Evolutionary conservation across 2,329 filamentous ascomycete species (phyloP).

Genomic region (Arthrobotrys iridis): DNA sequence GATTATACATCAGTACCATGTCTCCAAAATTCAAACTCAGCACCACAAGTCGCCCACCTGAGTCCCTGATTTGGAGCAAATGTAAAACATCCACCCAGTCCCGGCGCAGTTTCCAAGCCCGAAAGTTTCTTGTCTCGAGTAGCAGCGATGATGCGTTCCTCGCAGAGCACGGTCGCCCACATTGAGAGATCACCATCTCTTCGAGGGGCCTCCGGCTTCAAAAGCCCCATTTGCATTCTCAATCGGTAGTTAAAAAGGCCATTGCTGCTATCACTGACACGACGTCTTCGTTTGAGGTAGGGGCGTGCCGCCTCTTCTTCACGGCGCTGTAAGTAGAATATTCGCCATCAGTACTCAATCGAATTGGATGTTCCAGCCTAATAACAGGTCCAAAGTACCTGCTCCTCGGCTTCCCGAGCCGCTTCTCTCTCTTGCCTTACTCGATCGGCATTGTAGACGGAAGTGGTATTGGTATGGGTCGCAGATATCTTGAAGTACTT

Average conservation of each 20-base stretch:
- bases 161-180: constrained; percentile 37
- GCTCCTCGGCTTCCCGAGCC: constrained; percentile 45
- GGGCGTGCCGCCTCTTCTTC: constrained; percentile 47
- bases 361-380: not conserved
- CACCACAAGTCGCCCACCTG: constrained; percentile 7
- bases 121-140: constrained; percentile 43
- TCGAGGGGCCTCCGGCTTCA: constrained; percentile 33
- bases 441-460: constrained; percentile 51
- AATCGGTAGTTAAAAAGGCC: constrained; percentile 46
- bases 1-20: not conserved
- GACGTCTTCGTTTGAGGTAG: constrained; percentile 34
- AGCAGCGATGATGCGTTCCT: constrained; percentile 38
- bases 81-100: constrained; percentile 42
- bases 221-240: constrained; percentile 51
- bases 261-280: constrained; percentile 48
- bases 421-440: constrained; percentile 41
- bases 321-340: constrained; percentile 11
- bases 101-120: constrained; percentile 42
- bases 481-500: constrained; percentile 51
- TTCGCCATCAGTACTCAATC: not conserved
- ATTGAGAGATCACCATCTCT: constrained; percentile 39
- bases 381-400: constrained; percentile 17
- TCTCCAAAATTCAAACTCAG: not conserved
- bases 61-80: constrained; percentile 48
- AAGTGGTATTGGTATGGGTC: constrained; percentile 42